Base-by-base conservation (phyloP, 1,284 basidiomycete species). In the Apiotrichum akiyoshidainum region DNA sequence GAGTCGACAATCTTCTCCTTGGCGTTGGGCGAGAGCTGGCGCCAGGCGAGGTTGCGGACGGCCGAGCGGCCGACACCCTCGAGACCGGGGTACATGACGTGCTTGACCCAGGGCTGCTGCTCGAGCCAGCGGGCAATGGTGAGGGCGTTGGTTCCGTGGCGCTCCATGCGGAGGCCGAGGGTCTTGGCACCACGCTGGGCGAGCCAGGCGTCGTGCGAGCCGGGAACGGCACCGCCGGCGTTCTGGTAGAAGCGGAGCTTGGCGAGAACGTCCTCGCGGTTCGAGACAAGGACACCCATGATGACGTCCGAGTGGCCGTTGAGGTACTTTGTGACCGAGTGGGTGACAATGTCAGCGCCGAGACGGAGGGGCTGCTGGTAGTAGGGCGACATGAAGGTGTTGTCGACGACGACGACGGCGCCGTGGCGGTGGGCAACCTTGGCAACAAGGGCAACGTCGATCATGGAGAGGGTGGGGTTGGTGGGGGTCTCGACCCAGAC, bases 401-500 rank as follows among this genome's bases (percentile, higher is more conserved):
- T 92, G 80, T 94, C 92, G 53, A 96, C 88, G 46, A 64, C 59
- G 37, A 63, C 58, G 14, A 58, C 37, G 42, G 54, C 58, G 50
- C 47, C 47, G 58, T 60, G 58, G 31, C 35, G 47, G 55, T 63
- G 58, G n/a, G 61, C 61, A 39, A 63, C 57, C 33, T 51, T 50
- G 10, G 53, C 49, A 42, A 63, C 61, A 31, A 52, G 49, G 52
- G 46, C 56, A 45, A 63, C 40, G 58, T 63, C 61, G 50, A 93
- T 83, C 40, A 83, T 73, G 17, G 78, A 74, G 13, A 98, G 85
- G 0, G 91, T 92, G 0, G 95, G 95, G 79, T 98, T 98, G 16
- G 93, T 97, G 0, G 94, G 95, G 0, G 90, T 84, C 79, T 99
- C 94, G 71, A 97, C 86, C 93, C 93, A 98, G 59, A 99, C 85